A percentile compares a stretch with the other conserved stretches of the same genome.
These are phyloP conservation scores for Dichotomocladium elegans DNA, from an alignment of 371 early-diverging fungal species.

Conservation along the genomic window DNA sequence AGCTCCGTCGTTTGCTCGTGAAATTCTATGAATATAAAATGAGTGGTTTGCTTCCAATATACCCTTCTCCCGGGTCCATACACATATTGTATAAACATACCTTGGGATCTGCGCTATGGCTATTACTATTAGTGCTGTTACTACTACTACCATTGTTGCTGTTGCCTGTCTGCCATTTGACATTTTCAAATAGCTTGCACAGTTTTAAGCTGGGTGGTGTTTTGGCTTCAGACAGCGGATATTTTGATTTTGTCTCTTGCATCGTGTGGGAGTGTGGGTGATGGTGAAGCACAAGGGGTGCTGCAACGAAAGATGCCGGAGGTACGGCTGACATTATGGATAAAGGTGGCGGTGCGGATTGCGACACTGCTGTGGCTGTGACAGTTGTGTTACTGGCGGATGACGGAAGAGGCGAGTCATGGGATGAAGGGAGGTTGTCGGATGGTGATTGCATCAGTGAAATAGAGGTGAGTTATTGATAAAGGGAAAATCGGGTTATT, in stretches of 20 bases:
- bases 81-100: not conserved
- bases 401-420: not conserved
- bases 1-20: slow-evolving; percentile 7
- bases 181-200: not conserved
- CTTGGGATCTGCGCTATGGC: not conserved
- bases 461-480: slow-evolving; percentile 18
- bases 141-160: not conserved
- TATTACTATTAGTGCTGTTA: not conserved
- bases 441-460: not conserved
- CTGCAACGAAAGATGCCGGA: not conserved
- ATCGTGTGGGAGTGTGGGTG: slow-evolving; percentile 4
- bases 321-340: not conserved
- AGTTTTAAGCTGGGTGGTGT: slow-evolving; percentile 19
- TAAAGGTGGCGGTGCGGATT: too few relatives aligned
- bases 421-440: not conserved
- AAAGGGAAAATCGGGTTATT: too few relatives aligned
- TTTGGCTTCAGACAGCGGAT: slow-evolving; percentile 11
- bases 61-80: not conserved
- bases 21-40: not conserved
- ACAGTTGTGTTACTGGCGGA: not conserved
- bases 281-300: not conserved
- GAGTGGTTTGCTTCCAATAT: not conserved
- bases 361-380: too few relatives aligned
- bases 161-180: too few relatives aligned
- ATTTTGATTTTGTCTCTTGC: too few relatives aligned